phyloP scores from a whole-genome alignment of 192 early-diverging fungal species.

The Glomus cerebriforme region DNA sequence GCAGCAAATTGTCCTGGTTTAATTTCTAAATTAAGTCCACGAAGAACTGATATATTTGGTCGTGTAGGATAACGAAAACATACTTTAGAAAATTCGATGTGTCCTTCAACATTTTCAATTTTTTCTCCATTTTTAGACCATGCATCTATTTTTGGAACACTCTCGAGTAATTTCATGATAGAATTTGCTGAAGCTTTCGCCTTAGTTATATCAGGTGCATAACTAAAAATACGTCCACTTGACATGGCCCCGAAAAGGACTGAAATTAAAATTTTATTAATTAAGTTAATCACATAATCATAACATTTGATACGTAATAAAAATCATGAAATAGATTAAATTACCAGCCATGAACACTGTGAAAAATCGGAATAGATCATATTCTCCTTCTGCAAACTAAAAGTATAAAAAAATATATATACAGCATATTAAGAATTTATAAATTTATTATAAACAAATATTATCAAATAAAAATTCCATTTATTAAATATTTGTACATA shows the following conservation, averaged over 20 bases:
- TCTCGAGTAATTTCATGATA: slow-evolving; percentile 52
- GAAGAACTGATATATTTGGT: slow-evolving; percentile 59
- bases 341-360: slow-evolving; percentile 34
- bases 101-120: slow-evolving; percentile 35
- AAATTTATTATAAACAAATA: slow-evolving; percentile 43
- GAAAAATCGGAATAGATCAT: slow-evolving; percentile 36
- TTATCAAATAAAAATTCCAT: too few relatives aligned
- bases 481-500: too few relatives aligned
- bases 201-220: slow-evolving; percentile 59
- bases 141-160: too few relatives aligned
- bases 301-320: too few relatives aligned
- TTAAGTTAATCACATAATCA: too few relatives aligned
- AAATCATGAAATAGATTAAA: too few relatives aligned
- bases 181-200: slow-evolving; percentile 55
- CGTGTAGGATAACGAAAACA: slow-evolving; percentile 61
- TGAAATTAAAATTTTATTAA: too few relatives aligned
- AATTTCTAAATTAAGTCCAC: slow-evolving; percentile 54
- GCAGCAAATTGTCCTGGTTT: too few relatives aligned
- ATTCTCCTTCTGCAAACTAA: slow-evolving; percentile 2
- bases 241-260: slow-evolving; percentile 38
- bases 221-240: slow-evolving; percentile 50
- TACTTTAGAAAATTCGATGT: slow-evolving; percentile 40
- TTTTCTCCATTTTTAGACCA: slow-evolving; percentile 40
- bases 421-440: too few relatives aligned
- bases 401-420: slow-evolving; percentile 18